These are phyloP conservation scores for Ilex asprella DNA, from an alignment of 257 asterid genomes.

Conservation along the genomic window DNA sequence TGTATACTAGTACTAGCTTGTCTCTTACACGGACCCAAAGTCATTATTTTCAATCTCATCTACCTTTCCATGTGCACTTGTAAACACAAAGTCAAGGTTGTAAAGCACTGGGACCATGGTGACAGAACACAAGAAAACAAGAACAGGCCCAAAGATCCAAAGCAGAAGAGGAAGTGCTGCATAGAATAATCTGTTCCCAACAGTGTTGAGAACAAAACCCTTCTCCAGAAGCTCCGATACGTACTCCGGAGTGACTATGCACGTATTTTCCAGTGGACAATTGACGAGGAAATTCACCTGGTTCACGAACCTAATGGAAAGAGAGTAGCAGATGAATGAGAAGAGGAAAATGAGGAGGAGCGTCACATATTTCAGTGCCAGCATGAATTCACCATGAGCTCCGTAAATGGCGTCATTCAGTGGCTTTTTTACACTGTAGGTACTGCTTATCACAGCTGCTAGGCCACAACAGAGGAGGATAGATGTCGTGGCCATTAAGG, in stretches of 20 bases:
- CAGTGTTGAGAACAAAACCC: constrained; percentile 55
- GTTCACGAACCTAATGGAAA: constrained; percentile 71
- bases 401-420: constrained; percentile 69
- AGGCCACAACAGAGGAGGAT: constrained; percentile 75
- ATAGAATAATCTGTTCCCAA: constrained; percentile 78
- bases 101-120: constrained; percentile 77
- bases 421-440: constrained; percentile 81
- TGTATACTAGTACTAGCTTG: too few species aligned
- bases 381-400: constrained; percentile 87
- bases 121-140: constrained; percentile 55
- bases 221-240: constrained; percentile 63
- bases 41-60: constrained; percentile 13
- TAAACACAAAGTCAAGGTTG: constrained; percentile 57
- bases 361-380: constrained; percentile 70
- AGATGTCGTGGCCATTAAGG: constrained; percentile 92
- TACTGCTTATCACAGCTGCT: constrained; percentile 92
- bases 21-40: constrained; percentile 11
- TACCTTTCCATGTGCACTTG: constrained; percentile 21
- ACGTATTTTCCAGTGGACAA: constrained; percentile 45
- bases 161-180: constrained; percentile 70
- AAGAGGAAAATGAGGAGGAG: constrained; percentile 60
- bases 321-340: constrained; percentile 75
- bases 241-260: constrained; percentile 50
- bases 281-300: constrained; percentile 86
- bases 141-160: constrained; percentile 89